A percentile compares a stretch with the other conserved stretches of the same genome.
Conservation (phyloP, 495 filamentous ascomycete species). For the Trichodelitschia bisporula region DNA sequence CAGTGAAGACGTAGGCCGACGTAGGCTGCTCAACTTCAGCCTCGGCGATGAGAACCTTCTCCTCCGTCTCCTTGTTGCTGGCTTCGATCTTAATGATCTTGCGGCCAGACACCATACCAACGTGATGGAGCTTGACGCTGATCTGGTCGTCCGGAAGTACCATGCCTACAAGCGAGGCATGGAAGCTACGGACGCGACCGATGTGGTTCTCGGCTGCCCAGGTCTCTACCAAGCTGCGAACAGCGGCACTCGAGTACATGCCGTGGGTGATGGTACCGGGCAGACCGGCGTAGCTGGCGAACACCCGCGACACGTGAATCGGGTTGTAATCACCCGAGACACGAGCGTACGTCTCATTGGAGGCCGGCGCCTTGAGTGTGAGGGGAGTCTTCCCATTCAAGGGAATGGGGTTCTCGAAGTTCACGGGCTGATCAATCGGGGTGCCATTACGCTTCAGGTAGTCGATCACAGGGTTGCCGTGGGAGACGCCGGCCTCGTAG, state of each 20-base stretch:
- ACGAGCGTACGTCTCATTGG: constrained; percentile 91
- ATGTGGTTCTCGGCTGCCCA: constrained; percentile 98
- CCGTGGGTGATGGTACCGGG: constrained; percentile 94
- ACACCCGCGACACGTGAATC: constrained; percentile 92
- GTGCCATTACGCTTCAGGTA: constrained; percentile 82
- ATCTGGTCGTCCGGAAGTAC: constrained; percentile 90
- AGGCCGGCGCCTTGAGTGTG: constrained; percentile 70
- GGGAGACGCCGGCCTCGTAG: constrained; percentile 69
- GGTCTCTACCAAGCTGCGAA: constrained; percentile 93
- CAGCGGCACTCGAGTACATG: constrained; percentile 96
- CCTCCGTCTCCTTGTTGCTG: constrained; percentile 77
- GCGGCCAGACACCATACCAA: constrained; percentile 91
- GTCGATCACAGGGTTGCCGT: constrained; percentile 91
- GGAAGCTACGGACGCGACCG: constrained; percentile 89
- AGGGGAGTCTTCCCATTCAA: constrained; percentile 78
- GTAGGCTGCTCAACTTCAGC: constrained; percentile 98
- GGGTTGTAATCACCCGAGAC: constrained; percentile 98
- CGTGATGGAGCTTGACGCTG: constrained; percentile 78
- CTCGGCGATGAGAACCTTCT: constrained; percentile 84
- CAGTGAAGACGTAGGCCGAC: constrained; percentile 92
- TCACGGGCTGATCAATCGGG: constrained; percentile 86
- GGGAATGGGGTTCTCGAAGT: constrained; percentile 93
- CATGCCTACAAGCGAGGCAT: constrained; percentile 89
- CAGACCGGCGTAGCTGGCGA: constrained; percentile 82
- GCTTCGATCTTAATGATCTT: constrained; percentile 98